Evolutionary conservation across 495 filamentous ascomycete genomes (phyloP).

Genomic region (Penicillium parvum): DNA sequence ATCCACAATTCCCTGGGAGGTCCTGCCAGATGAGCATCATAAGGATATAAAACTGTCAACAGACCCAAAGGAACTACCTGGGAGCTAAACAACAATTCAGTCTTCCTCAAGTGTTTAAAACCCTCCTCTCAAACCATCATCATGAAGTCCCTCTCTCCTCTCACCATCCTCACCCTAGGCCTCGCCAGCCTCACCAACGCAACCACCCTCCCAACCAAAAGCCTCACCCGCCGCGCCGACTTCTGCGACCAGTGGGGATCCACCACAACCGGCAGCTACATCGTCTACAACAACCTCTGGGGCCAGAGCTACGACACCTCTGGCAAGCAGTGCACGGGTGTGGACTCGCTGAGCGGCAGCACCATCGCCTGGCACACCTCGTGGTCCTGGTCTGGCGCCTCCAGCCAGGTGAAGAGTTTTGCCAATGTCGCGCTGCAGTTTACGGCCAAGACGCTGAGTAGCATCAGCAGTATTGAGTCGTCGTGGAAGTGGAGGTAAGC

Average conservation of each 20-base stretch:
- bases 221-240: constrained; percentile 38
- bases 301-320: constrained; percentile 36
- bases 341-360: constrained; percentile 43
- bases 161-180: constrained; percentile 20
- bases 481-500: constrained; percentile 52
- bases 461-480: constrained; percentile 47
- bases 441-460: constrained; percentile 43
- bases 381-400: constrained; percentile 54
- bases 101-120: neutral
- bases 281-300: constrained; percentile 55
- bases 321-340: constrained; percentile 55
- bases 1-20: neutral
- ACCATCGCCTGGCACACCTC: constrained; percentile 53
- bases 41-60: constrained; percentile 9
- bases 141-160: constrained; percentile 34
- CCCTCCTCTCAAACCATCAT: constrained; percentile 8
- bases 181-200: constrained; percentile 34
- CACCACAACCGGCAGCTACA: constrained; percentile 42
- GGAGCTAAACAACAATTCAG: neutral
- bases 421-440: constrained; percentile 49
- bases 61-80: neutral
- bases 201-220: constrained; percentile 31
- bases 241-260: constrained; percentile 51
- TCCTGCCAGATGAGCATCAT: neutral
- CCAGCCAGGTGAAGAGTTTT: constrained; percentile 55